Evolutionary conservation across 176 grass and related monocot genomes (phyloP).

Genomic region (Canna indica): DNA sequence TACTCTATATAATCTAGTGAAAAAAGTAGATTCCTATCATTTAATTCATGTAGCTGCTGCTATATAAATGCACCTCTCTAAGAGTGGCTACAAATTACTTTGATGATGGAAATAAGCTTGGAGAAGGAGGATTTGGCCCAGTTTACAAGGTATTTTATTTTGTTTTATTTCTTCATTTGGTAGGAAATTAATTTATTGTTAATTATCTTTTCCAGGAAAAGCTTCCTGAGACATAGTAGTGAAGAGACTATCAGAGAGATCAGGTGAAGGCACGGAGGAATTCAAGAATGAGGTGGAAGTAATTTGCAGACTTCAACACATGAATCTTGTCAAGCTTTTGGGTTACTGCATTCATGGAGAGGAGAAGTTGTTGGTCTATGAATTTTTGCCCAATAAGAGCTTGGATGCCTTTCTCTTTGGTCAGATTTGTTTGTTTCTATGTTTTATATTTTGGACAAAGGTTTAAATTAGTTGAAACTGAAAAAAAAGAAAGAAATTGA

Average conservation of each 20-base stretch:
- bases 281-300: slow-evolving; percentile 9
- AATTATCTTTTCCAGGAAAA: neutral
- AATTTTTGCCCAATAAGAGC: slow-evolving; percentile 15
- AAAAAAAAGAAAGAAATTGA: too few relatives aligned
- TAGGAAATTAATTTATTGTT: neutral
- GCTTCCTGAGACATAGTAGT: slow-evolving; percentile 5
- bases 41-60: neutral
- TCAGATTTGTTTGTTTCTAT: too few relatives aligned
- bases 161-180: too few relatives aligned
- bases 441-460: too few relatives aligned
- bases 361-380: slow-evolving; percentile 10
- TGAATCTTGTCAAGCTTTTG: slow-evolving; percentile 2
- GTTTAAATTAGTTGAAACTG: too few relatives aligned
- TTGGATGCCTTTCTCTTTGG: slow-evolving; percentile 15
- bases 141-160: neutral
- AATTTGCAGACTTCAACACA: slow-evolving; percentile 11
- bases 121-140: too few relatives aligned
- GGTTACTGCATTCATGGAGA: slow-evolving; percentile 2
- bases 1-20: neutral
- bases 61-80: slow-evolving; percentile 1
- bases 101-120: too few relatives aligned
- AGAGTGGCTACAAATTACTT: too few relatives aligned
- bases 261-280: neutral
- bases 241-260: neutral
- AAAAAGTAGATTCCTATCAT: slow-evolving; percentile 5